Percentiles rank a stretch among this genome's conserved stretches.
Evolutionary conservation across 257 asterid species (phyloP).

Genomic region (Nicotiana benthamiana): DNA sequence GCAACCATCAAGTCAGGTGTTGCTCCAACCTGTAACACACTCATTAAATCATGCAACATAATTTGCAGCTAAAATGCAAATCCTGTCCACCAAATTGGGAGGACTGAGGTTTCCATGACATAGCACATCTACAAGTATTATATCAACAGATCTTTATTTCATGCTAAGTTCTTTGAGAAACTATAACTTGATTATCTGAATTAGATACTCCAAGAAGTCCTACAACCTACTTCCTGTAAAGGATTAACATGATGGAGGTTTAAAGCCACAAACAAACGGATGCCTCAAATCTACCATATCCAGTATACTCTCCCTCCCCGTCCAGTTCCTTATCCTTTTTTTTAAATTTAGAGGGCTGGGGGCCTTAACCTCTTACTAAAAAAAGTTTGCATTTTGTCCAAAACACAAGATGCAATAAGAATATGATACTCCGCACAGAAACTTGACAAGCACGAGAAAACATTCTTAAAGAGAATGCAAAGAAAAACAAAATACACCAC

Average conservation of each 20-base stretch:
- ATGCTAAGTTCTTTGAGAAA: neutral
- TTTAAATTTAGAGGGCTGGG: neutral
- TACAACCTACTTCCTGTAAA: neutral
- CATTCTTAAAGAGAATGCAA: slow-evolving; percentile 1
- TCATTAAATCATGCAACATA: neutral
- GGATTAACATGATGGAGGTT: neutral
- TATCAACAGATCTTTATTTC: neutral
- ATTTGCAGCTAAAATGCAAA: neutral
- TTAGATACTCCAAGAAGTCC: neutral
- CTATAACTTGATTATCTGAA: neutral
- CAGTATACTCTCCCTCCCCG: neutral
- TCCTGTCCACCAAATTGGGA: neutral
- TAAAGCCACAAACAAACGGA: neutral
- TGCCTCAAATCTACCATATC: neutral
- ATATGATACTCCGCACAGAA: neutral
- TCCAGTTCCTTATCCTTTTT: neutral
- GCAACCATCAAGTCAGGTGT: slow-evolving; percentile 93
- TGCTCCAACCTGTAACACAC: slow-evolving; percentile 81
- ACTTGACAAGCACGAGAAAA: neutral
- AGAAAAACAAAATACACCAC: neutral
- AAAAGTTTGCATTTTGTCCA: neutral
- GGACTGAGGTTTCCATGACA: neutral
- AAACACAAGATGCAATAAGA: neutral
- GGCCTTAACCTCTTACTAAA: neutral
- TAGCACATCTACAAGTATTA: neutral